These are phyloP conservation scores for Dendrocalamus latiflorus DNA, from an alignment of 202 grass and related monocot species.

Conservation along the genomic window DNA sequence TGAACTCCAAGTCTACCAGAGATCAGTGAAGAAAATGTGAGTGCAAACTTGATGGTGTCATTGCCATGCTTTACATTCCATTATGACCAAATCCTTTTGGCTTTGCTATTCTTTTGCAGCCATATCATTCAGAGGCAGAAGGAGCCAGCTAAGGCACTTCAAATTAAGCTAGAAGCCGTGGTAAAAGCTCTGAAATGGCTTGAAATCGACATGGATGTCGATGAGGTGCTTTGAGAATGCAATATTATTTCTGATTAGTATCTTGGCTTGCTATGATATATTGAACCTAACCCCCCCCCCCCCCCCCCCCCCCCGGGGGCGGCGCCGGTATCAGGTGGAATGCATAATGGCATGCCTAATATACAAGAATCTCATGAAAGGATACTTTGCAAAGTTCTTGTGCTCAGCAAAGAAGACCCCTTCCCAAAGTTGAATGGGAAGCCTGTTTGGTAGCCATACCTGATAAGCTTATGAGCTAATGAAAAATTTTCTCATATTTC, in stretches of 20 bases:
- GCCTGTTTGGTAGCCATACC: constrained; percentile 38
- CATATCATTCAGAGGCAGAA: constrained; percentile 84
- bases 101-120: constrained; percentile 27
- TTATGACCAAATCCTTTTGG: background rate
- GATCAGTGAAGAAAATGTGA: constrained; percentile 98
- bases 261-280: background rate
- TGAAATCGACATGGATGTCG: constrained; percentile 81
- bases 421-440: constrained; percentile 91
- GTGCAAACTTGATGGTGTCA: background rate
- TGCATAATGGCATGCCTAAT: constrained; percentile 87
- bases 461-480: background rate
- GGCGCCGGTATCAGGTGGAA: constrained; percentile 61
- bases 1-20: constrained; percentile 88
- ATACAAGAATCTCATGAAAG: constrained; percentile 85
- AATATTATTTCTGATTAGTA: background rate
- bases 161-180: constrained; percentile 73
- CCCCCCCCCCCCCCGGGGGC: too few species aligned
- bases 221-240: constrained; percentile 52
- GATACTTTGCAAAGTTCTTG: constrained; percentile 94
- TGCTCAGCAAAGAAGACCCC: constrained; percentile 94
- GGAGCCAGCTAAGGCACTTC: constrained; percentile 84
- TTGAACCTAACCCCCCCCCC: background rate
- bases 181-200: constrained; percentile 87
- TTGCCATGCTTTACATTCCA: background rate
- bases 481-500: background rate